Conservation (phyloP, 2,329 filamentous ascomycete species). For the Lasiodiplodia sp. region DNA sequence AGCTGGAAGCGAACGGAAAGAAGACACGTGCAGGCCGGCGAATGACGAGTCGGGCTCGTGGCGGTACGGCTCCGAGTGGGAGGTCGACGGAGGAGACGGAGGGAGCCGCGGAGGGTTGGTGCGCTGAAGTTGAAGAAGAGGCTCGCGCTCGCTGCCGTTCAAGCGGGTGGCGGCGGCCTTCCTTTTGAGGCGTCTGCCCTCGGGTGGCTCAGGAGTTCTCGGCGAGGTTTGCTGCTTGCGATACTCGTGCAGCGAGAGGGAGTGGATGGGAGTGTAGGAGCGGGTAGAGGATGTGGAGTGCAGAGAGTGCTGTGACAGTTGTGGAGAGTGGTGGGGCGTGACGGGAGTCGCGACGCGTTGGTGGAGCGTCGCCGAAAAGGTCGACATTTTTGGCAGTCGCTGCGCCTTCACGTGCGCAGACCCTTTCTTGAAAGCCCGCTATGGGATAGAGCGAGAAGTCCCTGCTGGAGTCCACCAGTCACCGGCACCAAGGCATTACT, state of each 20-base stretch:
- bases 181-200: slow-evolving; percentile 45
- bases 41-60: slow-evolving; percentile 32
- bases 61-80: slow-evolving; percentile 40
- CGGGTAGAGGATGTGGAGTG: slow-evolving; percentile 37
- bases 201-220: slow-evolving; percentile 38
- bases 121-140: slow-evolving; percentile 29
- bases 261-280: slow-evolving; percentile 34
- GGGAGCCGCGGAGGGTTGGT: slow-evolving; percentile 34
- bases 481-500: slow-evolving; percentile 5
- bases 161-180: slow-evolving; percentile 45
- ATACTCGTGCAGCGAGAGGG: slow-evolving; percentile 49
- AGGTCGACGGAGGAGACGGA: slow-evolving; percentile 36
- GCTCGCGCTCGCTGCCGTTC: slow-evolving; percentile 40
- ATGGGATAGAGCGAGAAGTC: neutral
- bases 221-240: slow-evolving; percentile 48
- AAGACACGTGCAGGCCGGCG: slow-evolving; percentile 34
- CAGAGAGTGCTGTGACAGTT: slow-evolving; percentile 39
- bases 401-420: neutral
- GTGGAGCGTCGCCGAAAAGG: slow-evolving; percentile 22
- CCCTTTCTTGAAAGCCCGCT: neutral
- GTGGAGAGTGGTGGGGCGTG: slow-evolving; percentile 47
- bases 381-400: slow-evolving; percentile 23
- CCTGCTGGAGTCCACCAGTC: slow-evolving; percentile 3
- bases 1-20: slow-evolving; percentile 31
- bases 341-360: slow-evolving; percentile 32